Conservation (phyloP, 805 yeast genomes). For the Huiozyma naganishii region DNA sequence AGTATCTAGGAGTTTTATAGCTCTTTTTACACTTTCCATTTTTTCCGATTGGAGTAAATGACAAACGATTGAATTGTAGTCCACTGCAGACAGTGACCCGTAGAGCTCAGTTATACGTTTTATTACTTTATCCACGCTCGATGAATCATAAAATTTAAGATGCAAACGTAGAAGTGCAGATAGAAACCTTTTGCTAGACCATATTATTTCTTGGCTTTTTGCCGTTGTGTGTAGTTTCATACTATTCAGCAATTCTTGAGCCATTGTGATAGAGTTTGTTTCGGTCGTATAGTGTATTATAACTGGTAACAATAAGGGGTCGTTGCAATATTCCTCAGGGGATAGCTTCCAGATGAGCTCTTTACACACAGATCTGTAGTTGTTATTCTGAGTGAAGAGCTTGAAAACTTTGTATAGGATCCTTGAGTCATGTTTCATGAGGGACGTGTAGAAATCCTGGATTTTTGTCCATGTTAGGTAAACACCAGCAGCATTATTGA, state of each 20-base stretch:
- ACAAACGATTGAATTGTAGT: slow-evolving; percentile 14
- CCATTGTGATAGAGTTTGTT: slow-evolving; percentile 6
- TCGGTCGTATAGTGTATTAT: slow-evolving; percentile 15
- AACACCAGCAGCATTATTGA: slow-evolving; percentile 19
- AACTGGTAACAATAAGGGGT: slow-evolving; percentile 17
- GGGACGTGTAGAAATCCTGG: slow-evolving; percentile 7
- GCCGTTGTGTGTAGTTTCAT: slow-evolving; percentile 11
- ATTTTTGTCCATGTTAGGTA: slow-evolving; percentile 16
- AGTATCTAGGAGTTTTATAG: slow-evolving; percentile 11
- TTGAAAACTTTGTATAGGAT: slow-evolving; percentile 17
- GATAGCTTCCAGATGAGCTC: slow-evolving; percentile 11
- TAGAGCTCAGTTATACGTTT: slow-evolving; percentile 14
- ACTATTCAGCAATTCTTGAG: slow-evolving; percentile 13
- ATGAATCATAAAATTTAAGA: slow-evolving; percentile 19
- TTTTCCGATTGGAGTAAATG: slow-evolving; percentile 11
- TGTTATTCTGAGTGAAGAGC: slow-evolving; percentile 12
- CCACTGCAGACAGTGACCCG: slow-evolving; percentile 13
- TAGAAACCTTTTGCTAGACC: slow-evolving; percentile 14
- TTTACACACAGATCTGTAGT: slow-evolving; percentile 12
- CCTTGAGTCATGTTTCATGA: slow-evolving; percentile 17
- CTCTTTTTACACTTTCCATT: slow-evolving; percentile 12
- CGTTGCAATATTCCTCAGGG: slow-evolving; percentile 17
- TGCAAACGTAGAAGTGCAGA: slow-evolving; percentile 20
- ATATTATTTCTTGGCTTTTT: slow-evolving; percentile 11
- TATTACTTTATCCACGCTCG: slow-evolving; percentile 19